A percentile compares a stretch with the other conserved stretches of the same genome.
Conservation (phyloP, 2,329 filamentous ascomycete genomes). For the Botrytis fabae region DNA sequence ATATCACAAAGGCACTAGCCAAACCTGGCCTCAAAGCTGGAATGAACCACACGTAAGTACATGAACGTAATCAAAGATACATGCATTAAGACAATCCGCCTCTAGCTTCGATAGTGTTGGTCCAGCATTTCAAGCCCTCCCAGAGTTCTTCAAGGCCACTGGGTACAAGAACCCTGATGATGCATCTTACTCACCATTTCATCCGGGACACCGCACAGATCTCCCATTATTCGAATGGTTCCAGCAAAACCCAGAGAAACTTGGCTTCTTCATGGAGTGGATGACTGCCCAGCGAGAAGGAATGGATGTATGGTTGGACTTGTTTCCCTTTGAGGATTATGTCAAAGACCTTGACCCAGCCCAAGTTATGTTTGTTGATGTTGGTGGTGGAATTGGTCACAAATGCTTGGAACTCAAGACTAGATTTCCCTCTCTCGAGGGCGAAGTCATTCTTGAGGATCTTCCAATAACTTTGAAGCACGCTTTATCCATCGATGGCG, state of each 20-base stretch:
- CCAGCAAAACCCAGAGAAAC: neutral
- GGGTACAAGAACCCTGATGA: neutral
- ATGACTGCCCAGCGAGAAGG: slow-evolving; percentile 7
- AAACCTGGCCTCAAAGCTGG: neutral
- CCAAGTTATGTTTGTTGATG: slow-evolving; percentile 43
- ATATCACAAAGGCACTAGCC: slow-evolving; percentile 3
- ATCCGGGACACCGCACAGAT: slow-evolving; percentile 1
- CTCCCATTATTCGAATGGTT: slow-evolving; percentile 6
- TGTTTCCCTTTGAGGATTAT: slow-evolving; percentile 9
- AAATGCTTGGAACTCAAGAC: slow-evolving; percentile 41
- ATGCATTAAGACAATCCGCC: neutral
- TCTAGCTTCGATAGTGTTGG: neutral
- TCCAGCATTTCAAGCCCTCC: neutral
- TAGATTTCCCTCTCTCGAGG: slow-evolving; percentile 40
- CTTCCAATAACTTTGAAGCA: slow-evolving; percentile 38
- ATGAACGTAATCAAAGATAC: neutral
- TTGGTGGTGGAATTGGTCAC: slow-evolving; percentile 46
- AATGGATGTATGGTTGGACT: slow-evolving; percentile 7
- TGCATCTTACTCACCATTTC: slow-evolving; percentile 3
- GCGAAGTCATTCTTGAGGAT: slow-evolving; percentile 46
- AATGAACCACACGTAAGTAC: slow-evolving; percentile 5
- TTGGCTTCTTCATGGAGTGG: neutral
- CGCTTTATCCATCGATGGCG: slow-evolving; percentile 34
- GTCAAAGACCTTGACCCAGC: neutral
- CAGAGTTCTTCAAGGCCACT: neutral